Evolutionary conservation across 257 asterid species (phyloP).

Genomic region (Fraxinus quadrangulata): DNA sequence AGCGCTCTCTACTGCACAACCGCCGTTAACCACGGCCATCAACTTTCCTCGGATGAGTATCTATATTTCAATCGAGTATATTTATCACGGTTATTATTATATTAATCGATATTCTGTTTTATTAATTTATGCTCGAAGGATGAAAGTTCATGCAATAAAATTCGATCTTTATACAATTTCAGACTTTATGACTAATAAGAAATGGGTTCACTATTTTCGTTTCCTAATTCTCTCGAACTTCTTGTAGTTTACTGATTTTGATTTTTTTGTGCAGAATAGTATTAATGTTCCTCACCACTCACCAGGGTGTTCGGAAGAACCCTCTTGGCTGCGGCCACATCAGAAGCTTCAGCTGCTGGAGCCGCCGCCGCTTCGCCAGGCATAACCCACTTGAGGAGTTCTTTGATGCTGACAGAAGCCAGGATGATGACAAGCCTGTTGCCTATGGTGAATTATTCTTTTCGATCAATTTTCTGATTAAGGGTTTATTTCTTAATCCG

Average conservation of each 20-base stretch:
- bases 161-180: too few relatives aligned
- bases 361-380: slow-evolving; percentile 39
- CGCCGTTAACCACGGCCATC: too few relatives aligned
- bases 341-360: slow-evolving; percentile 58
- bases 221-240: not conserved
- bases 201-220: slow-evolving; percentile 6
- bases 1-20: too few relatives aligned
- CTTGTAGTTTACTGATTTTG: slow-evolving; percentile 8
- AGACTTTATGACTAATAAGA: too few relatives aligned
- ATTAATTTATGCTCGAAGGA: not conserved
- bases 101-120: not conserved
- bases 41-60: not conserved
- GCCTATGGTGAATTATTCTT: slow-evolving; percentile 55
- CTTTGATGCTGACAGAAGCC: slow-evolving; percentile 64
- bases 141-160: not conserved
- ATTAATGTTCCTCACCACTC: slow-evolving; percentile 52
- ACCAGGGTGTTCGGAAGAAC: slow-evolving; percentile 68
- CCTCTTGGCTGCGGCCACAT: slow-evolving; percentile 68
- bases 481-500: not conserved
- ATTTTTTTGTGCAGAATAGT: slow-evolving; percentile 24
- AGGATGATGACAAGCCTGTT: slow-evolving; percentile 70
- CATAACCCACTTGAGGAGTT: slow-evolving; percentile 76
- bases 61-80: not conserved
- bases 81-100: too few relatives aligned
- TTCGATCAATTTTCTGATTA: not conserved